Conservation (phyloP, 768 basidiomycete genomes). For the Lanmaoa pseudosensibilis region DNA sequence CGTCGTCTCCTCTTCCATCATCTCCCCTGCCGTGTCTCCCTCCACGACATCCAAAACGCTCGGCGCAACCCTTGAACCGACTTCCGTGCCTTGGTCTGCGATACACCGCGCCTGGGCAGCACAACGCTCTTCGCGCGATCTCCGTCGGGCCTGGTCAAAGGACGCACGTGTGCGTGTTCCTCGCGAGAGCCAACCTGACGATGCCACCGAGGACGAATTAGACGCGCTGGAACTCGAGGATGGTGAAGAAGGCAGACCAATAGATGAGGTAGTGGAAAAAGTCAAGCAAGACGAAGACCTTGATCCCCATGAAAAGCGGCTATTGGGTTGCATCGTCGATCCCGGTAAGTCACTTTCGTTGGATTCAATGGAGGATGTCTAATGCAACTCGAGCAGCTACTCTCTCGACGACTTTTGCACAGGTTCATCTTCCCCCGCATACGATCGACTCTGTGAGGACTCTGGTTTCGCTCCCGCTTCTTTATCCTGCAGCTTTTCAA, state of each 20-base stretch:
- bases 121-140: conserved; percentile 47
- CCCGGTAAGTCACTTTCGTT: conserved; percentile 45
- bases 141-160: conserved; percentile 63
- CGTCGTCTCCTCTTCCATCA: conserved; percentile 42
- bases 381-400: conserved; percentile 43
- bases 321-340: conserved; percentile 87
- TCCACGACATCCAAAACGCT: conserved; percentile 22
- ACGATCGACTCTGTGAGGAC: conserved; percentile 93
- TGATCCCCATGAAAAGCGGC: conserved; percentile 75
- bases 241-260: conserved; percentile 18
- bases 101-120: conserved; percentile 67
- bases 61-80: conserved; percentile 41
- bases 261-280: conserved; percentile 75
- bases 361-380: not conserved
- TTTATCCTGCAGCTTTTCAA: conserved; percentile 85
- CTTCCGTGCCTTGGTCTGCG: conserved; percentile 63
- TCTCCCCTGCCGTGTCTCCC: conserved; percentile 7
- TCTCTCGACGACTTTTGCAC: conserved; percentile 80
- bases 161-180: conserved; percentile 41
- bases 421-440: conserved; percentile 84
- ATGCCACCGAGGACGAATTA: conserved; percentile 32
- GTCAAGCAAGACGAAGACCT: conserved; percentile 75
- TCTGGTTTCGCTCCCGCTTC: conserved; percentile 83
- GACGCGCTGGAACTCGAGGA: conserved; percentile 37
- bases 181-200: conserved; percentile 38